phyloP scores from a whole-genome alignment of 2,329 filamentous ascomycete species.

The Talaromyces sp. region DNA sequence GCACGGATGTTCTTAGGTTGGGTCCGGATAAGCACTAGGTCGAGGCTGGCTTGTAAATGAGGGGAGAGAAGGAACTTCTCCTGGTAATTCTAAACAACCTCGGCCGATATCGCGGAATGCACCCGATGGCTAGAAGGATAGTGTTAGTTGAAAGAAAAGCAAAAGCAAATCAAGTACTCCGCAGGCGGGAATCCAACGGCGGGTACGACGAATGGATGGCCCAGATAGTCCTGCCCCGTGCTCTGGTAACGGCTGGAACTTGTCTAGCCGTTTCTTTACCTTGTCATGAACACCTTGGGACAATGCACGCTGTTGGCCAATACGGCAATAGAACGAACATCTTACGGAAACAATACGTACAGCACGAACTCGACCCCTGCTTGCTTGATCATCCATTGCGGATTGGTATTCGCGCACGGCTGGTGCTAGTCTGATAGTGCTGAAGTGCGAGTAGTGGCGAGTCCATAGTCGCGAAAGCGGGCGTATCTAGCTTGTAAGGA shows the following conservation, averaged over 20 bases:
- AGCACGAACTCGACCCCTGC: background rate
- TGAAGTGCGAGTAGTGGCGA: background rate
- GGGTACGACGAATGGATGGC: background rate
- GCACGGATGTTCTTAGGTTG: background rate
- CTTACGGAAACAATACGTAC: background rate
- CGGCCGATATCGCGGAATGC: background rate
- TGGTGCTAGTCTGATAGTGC: background rate
- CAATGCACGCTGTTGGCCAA: background rate
- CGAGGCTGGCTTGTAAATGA: background rate
- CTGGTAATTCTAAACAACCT: background rate
- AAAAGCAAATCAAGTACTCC: background rate
- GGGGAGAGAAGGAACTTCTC: background rate
- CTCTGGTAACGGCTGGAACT: background rate
- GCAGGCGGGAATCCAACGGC: background rate
- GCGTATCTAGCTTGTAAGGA: background rate
- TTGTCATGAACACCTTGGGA: background rate
- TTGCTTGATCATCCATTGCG: background rate
- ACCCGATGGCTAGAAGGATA: background rate
- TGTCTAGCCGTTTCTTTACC: background rate
- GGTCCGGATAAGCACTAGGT: background rate
- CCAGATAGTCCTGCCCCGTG: background rate
- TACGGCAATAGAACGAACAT: background rate
- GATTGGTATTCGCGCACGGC: background rate
- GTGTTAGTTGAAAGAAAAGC: background rate
- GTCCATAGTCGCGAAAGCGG: background rate